A percentile compares a stretch with the other conserved stretches of the same genome.
phyloP scores from a whole-genome alignment of 768 basidiomycete genomes.

The Russula dissimulans region DNA sequence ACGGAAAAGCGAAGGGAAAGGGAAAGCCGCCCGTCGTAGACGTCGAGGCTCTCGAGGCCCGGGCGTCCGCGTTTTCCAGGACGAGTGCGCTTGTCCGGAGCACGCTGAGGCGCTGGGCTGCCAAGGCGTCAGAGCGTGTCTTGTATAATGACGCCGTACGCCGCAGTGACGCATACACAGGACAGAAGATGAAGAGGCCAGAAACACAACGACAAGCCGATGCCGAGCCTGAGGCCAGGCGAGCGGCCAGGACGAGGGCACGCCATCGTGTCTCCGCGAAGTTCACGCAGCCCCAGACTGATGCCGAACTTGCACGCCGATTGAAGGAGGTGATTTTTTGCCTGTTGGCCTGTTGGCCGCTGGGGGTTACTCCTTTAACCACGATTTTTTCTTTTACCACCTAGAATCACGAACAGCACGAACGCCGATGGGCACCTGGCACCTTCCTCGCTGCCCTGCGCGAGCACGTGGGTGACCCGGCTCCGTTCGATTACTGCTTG shows the following conservation, averaged over 20 bases:
- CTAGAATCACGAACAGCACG: conserved; percentile 66
- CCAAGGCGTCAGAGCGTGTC: conserved; percentile 11
- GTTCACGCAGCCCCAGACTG: conserved; percentile 47
- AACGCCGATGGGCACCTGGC: conserved; percentile 17
- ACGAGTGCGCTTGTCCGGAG: conserved; percentile 2
- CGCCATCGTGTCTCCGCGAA: conserved; percentile 32
- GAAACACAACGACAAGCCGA: conserved; percentile 10
- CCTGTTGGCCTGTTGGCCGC: neutral
- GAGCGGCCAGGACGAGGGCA: conserved; percentile 24
- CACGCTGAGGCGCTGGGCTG: conserved; percentile 9
- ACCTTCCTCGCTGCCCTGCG: too few relatives aligned
- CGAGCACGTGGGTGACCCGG: conserved; percentile 16
- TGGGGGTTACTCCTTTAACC: neutral
- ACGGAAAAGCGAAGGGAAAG: conserved; percentile 13
- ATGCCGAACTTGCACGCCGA: conserved; percentile 54
- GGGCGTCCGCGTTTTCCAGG: neutral
- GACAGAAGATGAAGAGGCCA: conserved; percentile 31
- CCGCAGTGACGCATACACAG: conserved; percentile 52
- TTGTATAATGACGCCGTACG: conserved; percentile 40
- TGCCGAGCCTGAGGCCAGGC: conserved; percentile 16
- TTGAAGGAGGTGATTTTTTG: conserved; percentile 51
- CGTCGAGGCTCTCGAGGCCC: conserved; percentile 2
- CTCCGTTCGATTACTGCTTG: conserved; percentile 43
- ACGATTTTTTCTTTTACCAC: neutral
- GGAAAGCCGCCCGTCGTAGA: conserved; percentile 5